Evolutionary conservation across 2,329 filamentous ascomycete species (phyloP).

Genomic region (Talaromyces marneffei): DNA sequence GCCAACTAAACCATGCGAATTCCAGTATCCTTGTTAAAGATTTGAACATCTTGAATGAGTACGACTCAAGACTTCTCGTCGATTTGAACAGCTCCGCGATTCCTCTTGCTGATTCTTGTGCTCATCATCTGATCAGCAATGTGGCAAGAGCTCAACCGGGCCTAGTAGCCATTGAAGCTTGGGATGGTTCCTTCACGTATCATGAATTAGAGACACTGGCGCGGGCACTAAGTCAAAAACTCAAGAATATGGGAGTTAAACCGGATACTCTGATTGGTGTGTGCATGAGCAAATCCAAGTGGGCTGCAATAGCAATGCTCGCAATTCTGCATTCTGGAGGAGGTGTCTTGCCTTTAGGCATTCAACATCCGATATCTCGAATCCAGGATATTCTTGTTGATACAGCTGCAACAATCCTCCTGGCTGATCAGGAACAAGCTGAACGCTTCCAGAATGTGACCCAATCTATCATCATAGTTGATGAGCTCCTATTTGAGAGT

Average conservation of each 20-base stretch:
- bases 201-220: background rate
- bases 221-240: background rate
- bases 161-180: background rate
- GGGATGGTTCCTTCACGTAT: background rate
- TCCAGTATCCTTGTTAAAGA: background rate
- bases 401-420: background rate
- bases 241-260: background rate
- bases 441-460: background rate
- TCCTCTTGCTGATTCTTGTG: background rate
- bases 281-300: slow-evolving; percentile 1
- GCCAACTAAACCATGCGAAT: background rate
- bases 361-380: slow-evolving; percentile 1
- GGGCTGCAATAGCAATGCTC: slow-evolving; percentile 5
- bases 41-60: background rate
- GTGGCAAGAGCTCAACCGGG: background rate
- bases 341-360: slow-evolving; percentile 2
- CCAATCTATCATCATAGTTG: background rate
- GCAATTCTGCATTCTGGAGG: slow-evolving; percentile 6
- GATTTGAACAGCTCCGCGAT: background rate
- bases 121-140: background rate
- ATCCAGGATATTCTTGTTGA: slow-evolving; percentile 37
- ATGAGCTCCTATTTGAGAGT: background rate
- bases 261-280: background rate
- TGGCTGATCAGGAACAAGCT: background rate
- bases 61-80: background rate